These are phyloP conservation scores for Scenedesmus sp. DNA, from an alignment of 163 green algal genomes.

Conservation along the genomic window DNA sequence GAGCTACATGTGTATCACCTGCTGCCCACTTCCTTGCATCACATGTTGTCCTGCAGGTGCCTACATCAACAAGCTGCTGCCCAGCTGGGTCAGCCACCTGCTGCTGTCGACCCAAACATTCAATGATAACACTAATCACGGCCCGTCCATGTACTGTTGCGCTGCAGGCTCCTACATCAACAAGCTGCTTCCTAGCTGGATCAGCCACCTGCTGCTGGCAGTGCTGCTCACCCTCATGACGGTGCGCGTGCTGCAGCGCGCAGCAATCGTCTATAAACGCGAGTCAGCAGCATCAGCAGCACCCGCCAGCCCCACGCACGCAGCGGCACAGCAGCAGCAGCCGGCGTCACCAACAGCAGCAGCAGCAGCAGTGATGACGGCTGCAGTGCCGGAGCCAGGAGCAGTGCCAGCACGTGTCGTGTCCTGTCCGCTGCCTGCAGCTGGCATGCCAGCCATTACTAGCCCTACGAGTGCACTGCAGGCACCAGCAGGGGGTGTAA, in stretches of 20 bases:
- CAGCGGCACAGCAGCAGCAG: slow-evolving; percentile 1
- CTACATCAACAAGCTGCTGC: slow-evolving; percentile 75
- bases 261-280: slow-evolving; percentile 46
- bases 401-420: neutral
- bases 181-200: slow-evolving; percentile 72
- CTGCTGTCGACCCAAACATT: neutral
- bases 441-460: neutral
- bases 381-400: neutral
- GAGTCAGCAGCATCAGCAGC: slow-evolving; percentile 17
- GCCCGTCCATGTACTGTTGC: neutral
- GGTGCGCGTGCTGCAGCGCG: slow-evolving; percentile 62
- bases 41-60: neutral
- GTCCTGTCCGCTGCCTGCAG: neutral
- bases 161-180: slow-evolving; percentile 68
- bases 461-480: neutral
- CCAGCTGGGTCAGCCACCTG: slow-evolving; percentile 68
- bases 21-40: neutral
- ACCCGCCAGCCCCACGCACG: neutral
- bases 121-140: neutral
- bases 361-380: neutral
- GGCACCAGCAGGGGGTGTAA: neutral
- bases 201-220: slow-evolving; percentile 68
- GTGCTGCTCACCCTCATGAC: slow-evolving; percentile 70
- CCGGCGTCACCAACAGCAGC: neutral
- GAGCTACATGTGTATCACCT: neutral